Base-by-base conservation (phyloP, 2,329 filamentous ascomycete genomes). In the Alternaria sp. region DNA sequence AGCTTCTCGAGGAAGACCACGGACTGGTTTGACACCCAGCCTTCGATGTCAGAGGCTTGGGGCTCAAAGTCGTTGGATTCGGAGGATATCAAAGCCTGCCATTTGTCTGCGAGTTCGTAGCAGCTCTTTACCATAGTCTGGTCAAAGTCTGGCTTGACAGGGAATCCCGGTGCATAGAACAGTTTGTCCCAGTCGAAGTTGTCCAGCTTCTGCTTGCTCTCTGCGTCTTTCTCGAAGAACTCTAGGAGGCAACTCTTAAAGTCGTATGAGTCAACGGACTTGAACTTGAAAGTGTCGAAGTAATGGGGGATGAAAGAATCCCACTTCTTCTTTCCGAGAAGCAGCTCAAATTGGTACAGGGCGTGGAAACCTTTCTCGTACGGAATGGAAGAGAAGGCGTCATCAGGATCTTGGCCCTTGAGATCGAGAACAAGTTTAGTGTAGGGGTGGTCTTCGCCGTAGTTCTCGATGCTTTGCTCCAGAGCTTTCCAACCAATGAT, bases 321-420 rank as follows among this genome's bases (percentile, higher is more conserved):
- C 83, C 96, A 99, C 77, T 91, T 91, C n/a, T 90, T 86, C 64
- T 92, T 91, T 36, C 93, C 92, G 5, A 98, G 86, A 2, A 97
- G 84, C 50, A 90, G 91, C 74, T 99, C 96, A 13, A 99, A 89
- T 73, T 94, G 90, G 80, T 93, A 97, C 49, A 99, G 85, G 80
- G 98, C 96, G 76, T 92, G 92, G 81, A 97, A 98, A 4, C 95
- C 95, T 82, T 99, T 98, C 78, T 98, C 95, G 74, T 99, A 99
- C 0, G 96, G 93, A 32, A 98, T 85, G 25, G 89, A 91, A 70
- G 92, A 96, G 83, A 98, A 99, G 1, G 95, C 92, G 79, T 99
- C 96, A 78, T 98, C 96, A 0, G 96, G 96, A 73, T 98, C 95
- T 69, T 96, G 90, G 61, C 93, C 93, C 77, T 95, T 92, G 67